Base-by-base conservation (phyloP, 768 basidiomycete genomes). In the Tylopilus plumbeoviolaceoides region DNA sequence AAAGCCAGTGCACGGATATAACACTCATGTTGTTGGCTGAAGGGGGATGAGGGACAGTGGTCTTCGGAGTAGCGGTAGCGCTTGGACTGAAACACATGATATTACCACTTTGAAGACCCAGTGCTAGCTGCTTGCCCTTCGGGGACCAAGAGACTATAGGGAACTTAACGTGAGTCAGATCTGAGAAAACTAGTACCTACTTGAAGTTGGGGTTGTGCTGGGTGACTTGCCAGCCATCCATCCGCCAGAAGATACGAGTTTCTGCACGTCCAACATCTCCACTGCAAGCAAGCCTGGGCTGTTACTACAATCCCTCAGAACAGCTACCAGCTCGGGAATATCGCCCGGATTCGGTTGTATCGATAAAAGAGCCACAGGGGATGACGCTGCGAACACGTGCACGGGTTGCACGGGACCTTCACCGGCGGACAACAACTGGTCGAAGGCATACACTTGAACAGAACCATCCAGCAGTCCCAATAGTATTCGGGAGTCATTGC, bases 51-150 rank as follows among this genome's bases (percentile, higher is more conserved):
- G 76, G 72, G 35, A 90, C 74, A 57, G 82, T 78, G 46, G 77
- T 81, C 61, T 87, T 81, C 7, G 76, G 74, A 2, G 72, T 69
- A 6, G 77, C 70, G 10, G 80, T 80, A 50, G 81, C 80, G 11
- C 73, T 73, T 21, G 84, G 76, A 36, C 78, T 75, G 63, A 82
- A 91, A 0, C 87, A 83, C 39, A 88, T 64, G 36, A 91, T 83
- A 49, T 86, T 84, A 3, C 89, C 89, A 18, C 75, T 77, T 57
- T 79, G 79, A 15, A 90, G 70, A 21, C 85, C 90, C 43, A 92
- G 78, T 1, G 87, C 88, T 39, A 92, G 74, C 51, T 91, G 89
- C 63, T 89, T 92, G 42, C 89, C 90, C 65, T 89, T 90, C 2
- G 89, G 87, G 4, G 89, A 91, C 89, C 90, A 92, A 12, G 86